A percentile compares a stretch with the other conserved stretches of the same genome.
phyloP scores from a whole-genome alignment of 202 grass and related monocot genomes.

The Cymbopogon flexuosus region DNA sequence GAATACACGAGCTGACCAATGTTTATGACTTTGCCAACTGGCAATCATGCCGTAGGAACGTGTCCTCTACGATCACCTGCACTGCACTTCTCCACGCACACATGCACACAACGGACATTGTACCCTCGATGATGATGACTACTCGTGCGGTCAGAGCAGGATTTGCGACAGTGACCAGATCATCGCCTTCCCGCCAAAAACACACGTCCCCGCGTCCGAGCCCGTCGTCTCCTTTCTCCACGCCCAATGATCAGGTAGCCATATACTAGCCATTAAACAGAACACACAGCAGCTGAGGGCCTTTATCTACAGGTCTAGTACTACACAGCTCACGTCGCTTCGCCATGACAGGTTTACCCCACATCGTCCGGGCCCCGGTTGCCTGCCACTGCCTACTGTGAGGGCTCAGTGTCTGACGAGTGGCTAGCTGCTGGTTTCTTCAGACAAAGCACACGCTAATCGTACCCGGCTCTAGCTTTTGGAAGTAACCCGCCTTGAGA shows the following conservation, averaged over 20 bases:
- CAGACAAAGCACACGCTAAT: constrained; percentile 4
- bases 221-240: neutral
- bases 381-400: neutral
- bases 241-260: constrained; percentile 5
- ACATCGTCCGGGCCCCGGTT: neutral
- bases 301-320: neutral
- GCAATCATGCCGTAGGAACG: constrained; percentile 8
- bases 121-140: neutral
- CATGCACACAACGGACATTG: neutral
- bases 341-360: neutral
- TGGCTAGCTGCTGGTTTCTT: neutral
- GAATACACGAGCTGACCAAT: no score
- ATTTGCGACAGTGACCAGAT: neutral
- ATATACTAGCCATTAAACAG: neutral
- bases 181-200: constrained; percentile 36
- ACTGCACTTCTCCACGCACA: neutral
- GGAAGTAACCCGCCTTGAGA: constrained; percentile 8
- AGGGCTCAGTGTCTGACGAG: neutral
- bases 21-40: neutral
- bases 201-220: neutral
- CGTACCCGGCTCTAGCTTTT: constrained; percentile 33
- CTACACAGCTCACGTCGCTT: neutral
- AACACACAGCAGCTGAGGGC: no score
- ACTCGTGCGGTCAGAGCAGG: constrained; percentile 21
- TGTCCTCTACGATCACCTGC: neutral